Conservation (phyloP, 2,329 filamentous ascomycete species). For the Bipolaris zeicola region DNA sequence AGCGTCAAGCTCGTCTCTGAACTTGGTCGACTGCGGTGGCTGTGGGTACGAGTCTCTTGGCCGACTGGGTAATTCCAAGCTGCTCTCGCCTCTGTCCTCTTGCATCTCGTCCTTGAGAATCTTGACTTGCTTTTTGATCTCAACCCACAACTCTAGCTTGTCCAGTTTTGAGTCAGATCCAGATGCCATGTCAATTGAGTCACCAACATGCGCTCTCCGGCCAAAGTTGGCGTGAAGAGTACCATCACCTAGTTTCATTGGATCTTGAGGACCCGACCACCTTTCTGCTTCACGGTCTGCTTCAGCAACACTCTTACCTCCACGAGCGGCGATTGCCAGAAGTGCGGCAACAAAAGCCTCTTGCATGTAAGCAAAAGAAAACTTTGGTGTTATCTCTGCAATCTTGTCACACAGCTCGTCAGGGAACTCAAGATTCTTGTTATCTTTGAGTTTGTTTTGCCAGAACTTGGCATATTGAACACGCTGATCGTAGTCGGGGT, state of each 20-base stretch:
- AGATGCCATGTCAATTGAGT: neutral
- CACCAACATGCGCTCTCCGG: neutral
- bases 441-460: conserved; percentile 49
- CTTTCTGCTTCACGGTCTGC: conserved; percentile 17
- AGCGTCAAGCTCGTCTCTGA: conserved; percentile 33
- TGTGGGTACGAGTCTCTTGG: neutral
- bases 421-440: conserved; percentile 49
- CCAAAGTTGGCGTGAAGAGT: conserved; percentile 14
- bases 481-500: conserved; percentile 48
- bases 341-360: conserved; percentile 52
- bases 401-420: conserved; percentile 48
- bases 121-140: conserved; percentile 52
- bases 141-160: conserved; percentile 49
- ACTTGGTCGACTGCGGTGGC: conserved; percentile 6
- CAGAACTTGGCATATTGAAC: conserved; percentile 53
- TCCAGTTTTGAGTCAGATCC: conserved; percentile 35
- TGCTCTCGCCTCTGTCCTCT: conserved; percentile 17
- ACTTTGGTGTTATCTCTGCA: conserved; percentile 51
- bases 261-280: conserved; percentile 39
- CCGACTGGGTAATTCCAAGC: conserved; percentile 7
- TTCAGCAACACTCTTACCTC: conserved; percentile 19
- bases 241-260: conserved; percentile 19
- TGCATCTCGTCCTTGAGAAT: conserved; percentile 51
- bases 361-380: conserved; percentile 55
- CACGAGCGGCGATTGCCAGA: conserved; percentile 43